Percentiles rank a stretch among this genome's conserved stretches.
These are phyloP conservation scores for Amanita brunnescens DNA, from an alignment of 768 basidiomycete genomes.

Conservation along the genomic window DNA sequence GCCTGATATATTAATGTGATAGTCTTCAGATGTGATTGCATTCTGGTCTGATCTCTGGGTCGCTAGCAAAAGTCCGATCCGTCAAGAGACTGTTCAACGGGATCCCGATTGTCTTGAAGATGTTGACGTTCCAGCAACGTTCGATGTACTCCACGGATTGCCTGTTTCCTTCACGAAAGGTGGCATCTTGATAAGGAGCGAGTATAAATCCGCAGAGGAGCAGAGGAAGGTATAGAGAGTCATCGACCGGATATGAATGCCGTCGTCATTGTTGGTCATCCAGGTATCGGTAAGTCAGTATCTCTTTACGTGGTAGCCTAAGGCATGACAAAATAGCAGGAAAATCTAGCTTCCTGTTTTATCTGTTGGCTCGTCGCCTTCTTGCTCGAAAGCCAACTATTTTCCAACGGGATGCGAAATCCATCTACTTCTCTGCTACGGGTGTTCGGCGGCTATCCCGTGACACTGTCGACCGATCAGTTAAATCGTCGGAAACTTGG, in stretches of 20 bases:
- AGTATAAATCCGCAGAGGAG: conserved; percentile 6
- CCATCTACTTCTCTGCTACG: conserved; percentile 3
- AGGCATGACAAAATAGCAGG: conserved; percentile 1
- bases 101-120: conserved; percentile 6
- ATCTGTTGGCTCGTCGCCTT: conserved; percentile 5
- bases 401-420: conserved; percentile 3
- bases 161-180: conserved; percentile 1
- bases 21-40: neutral
- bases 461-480: neutral
- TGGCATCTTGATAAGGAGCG: conserved; percentile 6
- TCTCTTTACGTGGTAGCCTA: neutral
- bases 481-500: neutral
- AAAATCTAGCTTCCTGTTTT: conserved; percentile 6
- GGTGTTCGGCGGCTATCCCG: conserved; percentile 1
- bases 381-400: conserved; percentile 3
- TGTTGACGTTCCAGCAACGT: conserved; percentile 8
- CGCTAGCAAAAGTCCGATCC: conserved; percentile 5
- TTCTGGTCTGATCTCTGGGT: conserved; percentile 1
- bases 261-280: conserved; percentile 2
- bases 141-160: conserved; percentile 6
- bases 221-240: neutral
- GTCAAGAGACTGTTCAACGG: conserved; percentile 6
- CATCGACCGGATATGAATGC: neutral
- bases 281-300: conserved; percentile 4
- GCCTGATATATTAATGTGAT: too few relatives aligned